Evolutionary conservation across 345 rosid genomes (phyloP), one percentile per base, ranked within the genome.

Genomic region (Nephelium lappaceum): DNA sequence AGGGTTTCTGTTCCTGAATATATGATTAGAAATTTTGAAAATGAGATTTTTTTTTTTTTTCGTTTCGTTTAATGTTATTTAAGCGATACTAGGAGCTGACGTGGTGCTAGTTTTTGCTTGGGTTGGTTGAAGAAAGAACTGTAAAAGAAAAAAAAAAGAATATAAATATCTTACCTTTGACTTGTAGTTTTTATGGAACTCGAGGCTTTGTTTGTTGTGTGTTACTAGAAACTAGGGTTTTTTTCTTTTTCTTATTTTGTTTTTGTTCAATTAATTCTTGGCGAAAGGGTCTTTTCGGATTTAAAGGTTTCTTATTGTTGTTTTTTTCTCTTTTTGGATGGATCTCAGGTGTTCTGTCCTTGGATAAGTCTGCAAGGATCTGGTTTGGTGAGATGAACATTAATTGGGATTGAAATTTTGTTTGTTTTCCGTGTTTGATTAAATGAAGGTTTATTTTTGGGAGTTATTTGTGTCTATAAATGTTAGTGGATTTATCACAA

Each of bases 361-460:
- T 47, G 55, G 55, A 71, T 61, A 16, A 42, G 31, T 42, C 19
- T 73, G 69, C 41, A 65, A 39, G 80, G 42, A 21, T 45, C 62
- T 57, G 24, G 58, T 23, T 62, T 42, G 39, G 57, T 67, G 31
- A 51, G 47, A 24, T 21, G 1, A 39, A 27, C 55, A 0, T 36
- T 70, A 18, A 70, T 62, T 43, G 38, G 27, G 66, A 31, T 31
- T 53, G 51, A 19, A 18, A 8, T 19, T 25, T 69, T 69, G 18
- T 67, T 61, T 31, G 11, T 38, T 66, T 8, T 67, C 43, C 25
- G 51, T 14, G 23, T 69, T 45, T 45, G 3, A 24, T 45, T 12
- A 69, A 60, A 45, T 49, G 73, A 24, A 38, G 70, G 18, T 63
- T 71, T 78, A 41, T 78, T 23, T 21, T 27, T 45, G 68, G 68